phyloP scores from a whole-genome alignment of 2,329 filamentous ascomycete species.

The Cladosporium sp. region DNA sequence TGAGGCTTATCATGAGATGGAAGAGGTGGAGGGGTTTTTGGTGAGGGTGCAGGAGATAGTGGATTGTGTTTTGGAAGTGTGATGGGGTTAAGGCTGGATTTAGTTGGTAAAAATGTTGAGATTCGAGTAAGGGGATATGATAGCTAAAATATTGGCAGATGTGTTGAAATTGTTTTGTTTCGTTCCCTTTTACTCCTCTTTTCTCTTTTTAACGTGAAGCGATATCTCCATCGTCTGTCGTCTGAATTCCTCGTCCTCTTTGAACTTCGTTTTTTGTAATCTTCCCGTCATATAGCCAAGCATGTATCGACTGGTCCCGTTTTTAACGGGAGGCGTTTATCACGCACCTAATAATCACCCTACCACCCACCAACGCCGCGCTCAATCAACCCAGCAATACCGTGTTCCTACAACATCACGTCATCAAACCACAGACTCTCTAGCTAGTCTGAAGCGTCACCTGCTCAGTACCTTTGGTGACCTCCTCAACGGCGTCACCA shows the following conservation, averaged over 20 bases:
- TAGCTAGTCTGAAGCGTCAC: slow-evolving; percentile 40
- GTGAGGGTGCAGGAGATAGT: slow-evolving; percentile 6
- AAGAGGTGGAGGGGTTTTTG: neutral
- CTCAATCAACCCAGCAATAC: slow-evolving; percentile 4
- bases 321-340: neutral
- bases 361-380: slow-evolving; percentile 4
- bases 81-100: neutral
- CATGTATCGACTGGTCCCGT: neutral
- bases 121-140: neutral
- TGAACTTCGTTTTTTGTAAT: neutral
- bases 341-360: neutral
- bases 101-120: neutral
- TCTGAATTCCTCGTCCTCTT: neutral
- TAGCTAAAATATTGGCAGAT: neutral
- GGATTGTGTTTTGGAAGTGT: neutral
- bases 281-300: neutral
- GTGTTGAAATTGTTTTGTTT: neutral
- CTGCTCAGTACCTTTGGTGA: slow-evolving; percentile 42
- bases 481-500: slow-evolving; percentile 41
- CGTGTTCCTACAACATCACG: neutral
- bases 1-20: slow-evolving; percentile 1
- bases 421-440: neutral
- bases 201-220: no score
- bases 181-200: neutral
- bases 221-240: neutral